These are phyloP conservation scores for Cyberlindnera subsufficiens DNA, from an alignment of 805 yeast genomes.

Conservation along the genomic window DNA sequence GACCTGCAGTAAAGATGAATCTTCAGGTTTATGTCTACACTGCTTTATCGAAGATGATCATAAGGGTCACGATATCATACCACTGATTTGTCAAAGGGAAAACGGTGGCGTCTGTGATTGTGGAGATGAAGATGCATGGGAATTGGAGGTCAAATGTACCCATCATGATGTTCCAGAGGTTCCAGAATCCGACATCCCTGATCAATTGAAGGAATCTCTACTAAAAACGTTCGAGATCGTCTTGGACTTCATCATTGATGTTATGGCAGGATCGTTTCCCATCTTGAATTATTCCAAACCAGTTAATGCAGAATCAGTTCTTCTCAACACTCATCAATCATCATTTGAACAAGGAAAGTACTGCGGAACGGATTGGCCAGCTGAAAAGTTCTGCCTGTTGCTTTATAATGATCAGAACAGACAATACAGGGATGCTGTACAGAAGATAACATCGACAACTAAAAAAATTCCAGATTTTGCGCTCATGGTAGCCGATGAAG, in stretches of 20 bases:
- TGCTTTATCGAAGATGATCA: conserved; percentile 73
- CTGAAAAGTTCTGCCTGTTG: conserved; percentile 44
- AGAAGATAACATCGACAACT: conserved; percentile 58
- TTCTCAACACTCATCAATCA: conserved; percentile 30
- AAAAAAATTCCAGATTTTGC: conserved; percentile 61
- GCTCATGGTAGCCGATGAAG: conserved; percentile 60
- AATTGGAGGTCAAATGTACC: conserved; percentile 43
- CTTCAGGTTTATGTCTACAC: conserved; percentile 74
- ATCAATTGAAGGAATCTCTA: conserved; percentile 33
- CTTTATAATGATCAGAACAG: conserved; percentile 77
- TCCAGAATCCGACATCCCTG: conserved; percentile 31
- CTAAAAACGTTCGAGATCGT: conserved; percentile 37
- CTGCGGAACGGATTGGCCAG: conserved; percentile 35
- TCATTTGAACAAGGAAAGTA: conserved; percentile 34
- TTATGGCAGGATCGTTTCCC: conserved; percentile 38
- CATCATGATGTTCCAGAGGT: conserved; percentile 25
- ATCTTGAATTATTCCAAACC: conserved; percentile 20
- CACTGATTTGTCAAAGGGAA: conserved; percentile 56
- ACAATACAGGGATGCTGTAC: conserved; percentile 69
- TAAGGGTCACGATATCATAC: conserved; percentile 63
- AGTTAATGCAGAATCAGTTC: conserved; percentile 22
- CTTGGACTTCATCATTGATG: conserved; percentile 58
- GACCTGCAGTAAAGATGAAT: conserved; percentile 73
- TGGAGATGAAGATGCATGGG: conserved; percentile 87
- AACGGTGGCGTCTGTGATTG: conserved; percentile 65